Evolutionary conservation across 2,329 filamentous ascomycete species (phyloP), one percentile per base, ranked within the genome.

Genomic region (Alternaria longipes): DNA sequence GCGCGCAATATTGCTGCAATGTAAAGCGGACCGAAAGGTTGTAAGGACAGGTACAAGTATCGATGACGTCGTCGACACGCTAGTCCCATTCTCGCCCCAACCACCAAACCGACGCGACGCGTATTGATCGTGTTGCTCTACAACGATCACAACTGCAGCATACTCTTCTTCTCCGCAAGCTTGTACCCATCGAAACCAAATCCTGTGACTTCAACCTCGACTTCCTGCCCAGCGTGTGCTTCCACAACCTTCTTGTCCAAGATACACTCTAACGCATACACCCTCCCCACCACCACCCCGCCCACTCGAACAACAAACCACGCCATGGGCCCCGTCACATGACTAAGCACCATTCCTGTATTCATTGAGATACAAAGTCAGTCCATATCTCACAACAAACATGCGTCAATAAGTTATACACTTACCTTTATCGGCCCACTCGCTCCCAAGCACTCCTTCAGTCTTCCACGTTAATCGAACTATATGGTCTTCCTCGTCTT

Each of bases 251-350:
- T 11, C 5, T 58, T 38, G 9, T 53, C 52, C 4, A 78, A 11
- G 3, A 74, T 20, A 34, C 66, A 67, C 42, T 78, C 74, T 36
- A 72, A 38, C 1, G 73, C 72, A 66, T 80, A 78, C 11, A 71
- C 72, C 54, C 69, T 68, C 1, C 71, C 76, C 1, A 73, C 12
- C 4, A 46, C 6, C 4, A 67, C 4, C 3, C 66, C 75, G 42
- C 73, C 60, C 12, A 76, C 41, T 1, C 49, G 8, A 9, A 81
- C 57, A 1, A 34, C 2, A 41, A 80, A 80, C 44, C 78, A 65
- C 1, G 76, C 67, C 47, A 78, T 78, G 1, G 76, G 66, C 0
- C 79, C 79, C 3, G 77, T 81, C 2, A 74, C 45, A 0, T 58
- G n/a, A 36, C 78, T 80, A 50, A 67, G 72, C 3, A 76, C 76